These are phyloP conservation scores for Aspergillus puulaauensis DNA, from an alignment of 2,329 filamentous ascomycete species.

Conservation along the genomic window DNA sequence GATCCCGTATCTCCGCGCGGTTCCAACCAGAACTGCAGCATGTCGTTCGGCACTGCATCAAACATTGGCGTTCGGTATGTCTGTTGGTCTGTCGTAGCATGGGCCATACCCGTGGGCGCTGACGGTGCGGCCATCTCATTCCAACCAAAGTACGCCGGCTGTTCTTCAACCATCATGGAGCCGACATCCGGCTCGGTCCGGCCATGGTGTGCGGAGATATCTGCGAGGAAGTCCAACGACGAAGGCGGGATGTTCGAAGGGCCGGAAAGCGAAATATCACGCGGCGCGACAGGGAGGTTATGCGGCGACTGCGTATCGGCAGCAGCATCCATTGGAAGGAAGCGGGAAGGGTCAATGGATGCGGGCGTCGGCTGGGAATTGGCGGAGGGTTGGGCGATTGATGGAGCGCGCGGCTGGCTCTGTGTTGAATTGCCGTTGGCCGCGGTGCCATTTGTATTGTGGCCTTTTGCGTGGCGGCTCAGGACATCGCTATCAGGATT, in stretches of 20 bases:
- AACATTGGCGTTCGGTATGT: constrained; percentile 24
- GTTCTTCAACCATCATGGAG: constrained; percentile 29
- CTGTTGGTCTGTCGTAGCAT: constrained; percentile 15
- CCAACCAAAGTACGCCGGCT: constrained; percentile 33
- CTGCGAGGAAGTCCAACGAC: constrained; percentile 42
- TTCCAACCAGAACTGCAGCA: constrained; percentile 38
- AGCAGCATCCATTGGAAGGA: constrained; percentile 15
- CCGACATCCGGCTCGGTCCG: constrained; percentile 29
- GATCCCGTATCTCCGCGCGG: constrained; percentile 31
- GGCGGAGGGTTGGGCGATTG: constrained; percentile 22
- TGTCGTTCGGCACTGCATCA: constrained; percentile 30
- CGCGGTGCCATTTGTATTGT: constrained; percentile 33
- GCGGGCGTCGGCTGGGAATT: constrained; percentile 26
- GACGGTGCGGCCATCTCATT: constrained; percentile 23
- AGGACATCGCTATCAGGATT: constrained; percentile 45
- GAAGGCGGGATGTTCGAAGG: constrained; percentile 30
- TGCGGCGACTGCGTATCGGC: constrained; percentile 16
- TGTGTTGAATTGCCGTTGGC: constrained; percentile 21
- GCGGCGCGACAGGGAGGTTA: constrained; percentile 20
- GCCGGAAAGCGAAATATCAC: constrained; percentile 28
- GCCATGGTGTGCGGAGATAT: constrained; percentile 35
- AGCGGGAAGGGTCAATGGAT: constrained; percentile 15
- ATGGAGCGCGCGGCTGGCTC: constrained; percentile 31
- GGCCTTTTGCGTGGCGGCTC: constrained; percentile 53
- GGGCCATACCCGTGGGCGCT: not conserved